Conservation (phyloP, 1,139 yeast species). For the Arxiozyma slooffiae region DNA sequence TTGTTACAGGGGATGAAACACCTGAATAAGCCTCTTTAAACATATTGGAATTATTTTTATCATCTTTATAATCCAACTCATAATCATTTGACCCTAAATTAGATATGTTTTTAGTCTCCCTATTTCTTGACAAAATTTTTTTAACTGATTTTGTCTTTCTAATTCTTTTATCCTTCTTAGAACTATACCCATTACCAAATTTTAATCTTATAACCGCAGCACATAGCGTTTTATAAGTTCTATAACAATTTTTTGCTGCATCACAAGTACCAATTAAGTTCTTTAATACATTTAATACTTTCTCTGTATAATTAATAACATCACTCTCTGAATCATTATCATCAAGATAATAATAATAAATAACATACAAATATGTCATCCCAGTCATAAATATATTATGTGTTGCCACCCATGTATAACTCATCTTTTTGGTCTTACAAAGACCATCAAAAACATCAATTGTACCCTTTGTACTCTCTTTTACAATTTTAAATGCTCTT, state of each 20-base stretch:
- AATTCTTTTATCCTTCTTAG: not conserved
- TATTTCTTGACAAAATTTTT: not conserved
- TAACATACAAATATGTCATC: constrained; percentile 66
- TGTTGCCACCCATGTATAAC: constrained; percentile 90
- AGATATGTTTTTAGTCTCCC: not conserved
- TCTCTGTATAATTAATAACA: constrained; percentile 46
- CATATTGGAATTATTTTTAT: not conserved
- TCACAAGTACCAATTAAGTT: constrained; percentile 63
- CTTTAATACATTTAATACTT: constrained; percentile 52
- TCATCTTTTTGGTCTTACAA: constrained; percentile 47
- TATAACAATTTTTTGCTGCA: constrained; percentile 65
- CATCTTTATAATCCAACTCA: not conserved
- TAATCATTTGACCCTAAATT: not conserved
- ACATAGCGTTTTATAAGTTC: constrained; percentile 60
- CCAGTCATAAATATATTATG: constrained; percentile 87
- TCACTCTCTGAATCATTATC: constrained; percentile 40
- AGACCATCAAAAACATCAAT: constrained; percentile 54
- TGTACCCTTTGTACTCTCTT: constrained; percentile 56
- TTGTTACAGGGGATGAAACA: not conserved
- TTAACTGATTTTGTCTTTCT: constrained; percentile 4
- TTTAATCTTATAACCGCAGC: constrained; percentile 62
- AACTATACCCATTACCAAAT: constrained; percentile 17
- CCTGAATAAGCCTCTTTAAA: not conserved
- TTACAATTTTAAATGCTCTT: constrained; percentile 48
- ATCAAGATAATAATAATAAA: constrained; percentile 63